A percentile compares a stretch with the other conserved stretches of the same genome.
These are phyloP conservation scores for Hydrangea macrophylla DNA, from an alignment of 148 eudicot genomes.

Conservation along the genomic window DNA sequence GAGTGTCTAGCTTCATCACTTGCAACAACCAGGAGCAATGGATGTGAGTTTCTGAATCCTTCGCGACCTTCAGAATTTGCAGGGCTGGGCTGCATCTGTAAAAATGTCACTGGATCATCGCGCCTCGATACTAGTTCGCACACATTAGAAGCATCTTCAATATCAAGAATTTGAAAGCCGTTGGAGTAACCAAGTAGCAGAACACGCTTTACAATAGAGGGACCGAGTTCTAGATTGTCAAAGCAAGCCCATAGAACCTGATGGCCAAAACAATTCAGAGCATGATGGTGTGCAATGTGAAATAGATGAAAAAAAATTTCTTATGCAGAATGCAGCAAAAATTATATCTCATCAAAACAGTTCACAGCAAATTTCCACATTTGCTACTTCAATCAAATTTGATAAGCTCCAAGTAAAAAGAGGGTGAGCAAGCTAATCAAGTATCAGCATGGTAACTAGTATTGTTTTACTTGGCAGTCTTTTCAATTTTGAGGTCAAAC, in stretches of 20 bases:
- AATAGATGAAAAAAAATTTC: background rate
- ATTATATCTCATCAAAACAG: no score
- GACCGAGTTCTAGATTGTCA: slow-evolving; percentile 76
- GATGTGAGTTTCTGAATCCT: slow-evolving; percentile 67
- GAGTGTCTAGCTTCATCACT: slow-evolving; percentile 61
- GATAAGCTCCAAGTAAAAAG: no score
- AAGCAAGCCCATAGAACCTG: slow-evolving; percentile 98
- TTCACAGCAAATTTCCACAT: no score
- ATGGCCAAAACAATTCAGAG: slow-evolving; percentile 14
- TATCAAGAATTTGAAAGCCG: slow-evolving; percentile 95
- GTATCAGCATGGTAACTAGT: no score
- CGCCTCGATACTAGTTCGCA: slow-evolving; percentile 85
- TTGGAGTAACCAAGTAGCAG: slow-evolving; percentile 85
- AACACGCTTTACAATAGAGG: slow-evolving; percentile 52
- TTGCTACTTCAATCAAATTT: no score
- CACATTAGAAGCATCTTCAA: slow-evolving; percentile 81
- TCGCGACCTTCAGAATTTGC: slow-evolving; percentile 43
- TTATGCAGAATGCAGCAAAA: background rate
- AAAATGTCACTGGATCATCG: slow-evolving; percentile 84
- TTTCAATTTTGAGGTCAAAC: no score
- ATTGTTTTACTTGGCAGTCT: no score
- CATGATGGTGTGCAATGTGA: background rate
- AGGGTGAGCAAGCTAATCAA: no score
- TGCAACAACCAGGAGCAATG: slow-evolving; percentile 87
- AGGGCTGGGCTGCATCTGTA: slow-evolving; percentile 88